Evolutionary conservation across 805 yeast species (phyloP).

Genomic region (Peterozyma xylosa): DNA sequence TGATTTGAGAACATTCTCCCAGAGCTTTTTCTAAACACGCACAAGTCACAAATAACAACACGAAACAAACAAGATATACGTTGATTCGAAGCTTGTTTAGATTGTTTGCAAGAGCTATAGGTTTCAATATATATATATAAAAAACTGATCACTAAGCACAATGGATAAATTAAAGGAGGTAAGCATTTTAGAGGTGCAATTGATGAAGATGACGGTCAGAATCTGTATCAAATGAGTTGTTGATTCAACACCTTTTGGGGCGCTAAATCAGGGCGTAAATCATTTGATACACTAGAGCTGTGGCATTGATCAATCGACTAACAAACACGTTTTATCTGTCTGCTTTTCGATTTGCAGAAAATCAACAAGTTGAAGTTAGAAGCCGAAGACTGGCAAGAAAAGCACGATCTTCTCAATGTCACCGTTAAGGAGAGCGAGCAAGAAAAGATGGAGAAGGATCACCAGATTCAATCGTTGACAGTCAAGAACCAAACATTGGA

Average conservation of each 20-base stretch:
- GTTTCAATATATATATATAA: background rate
- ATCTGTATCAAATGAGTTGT: background rate
- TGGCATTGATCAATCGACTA: background rate
- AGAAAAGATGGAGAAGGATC: constrained; percentile 86
- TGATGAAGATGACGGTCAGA: background rate
- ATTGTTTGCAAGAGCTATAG: background rate
- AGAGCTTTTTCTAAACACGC: background rate
- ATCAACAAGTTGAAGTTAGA: constrained; percentile 84
- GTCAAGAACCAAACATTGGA: constrained; percentile 89
- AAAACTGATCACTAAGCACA: constrained; percentile 7
- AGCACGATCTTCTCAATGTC: constrained; percentile 78
- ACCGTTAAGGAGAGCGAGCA: constrained; percentile 88
- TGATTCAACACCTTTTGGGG: background rate
- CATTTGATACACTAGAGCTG: background rate
- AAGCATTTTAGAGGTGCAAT: constrained; percentile 19
- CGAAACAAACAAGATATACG: background rate
- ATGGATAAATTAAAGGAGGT: constrained; percentile 60
- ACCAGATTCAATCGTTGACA: constrained; percentile 86
- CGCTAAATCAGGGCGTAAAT: background rate
- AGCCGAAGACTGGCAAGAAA: constrained; percentile 96
- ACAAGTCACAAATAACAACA: background rate
- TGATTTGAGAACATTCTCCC: background rate
- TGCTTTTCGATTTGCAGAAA: constrained; percentile 39
- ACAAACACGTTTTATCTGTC: background rate
- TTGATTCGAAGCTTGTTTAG: background rate